phyloP scores from a whole-genome alignment of 352 stramenopile genomes.

The Phytophthora megakarya region DNA sequence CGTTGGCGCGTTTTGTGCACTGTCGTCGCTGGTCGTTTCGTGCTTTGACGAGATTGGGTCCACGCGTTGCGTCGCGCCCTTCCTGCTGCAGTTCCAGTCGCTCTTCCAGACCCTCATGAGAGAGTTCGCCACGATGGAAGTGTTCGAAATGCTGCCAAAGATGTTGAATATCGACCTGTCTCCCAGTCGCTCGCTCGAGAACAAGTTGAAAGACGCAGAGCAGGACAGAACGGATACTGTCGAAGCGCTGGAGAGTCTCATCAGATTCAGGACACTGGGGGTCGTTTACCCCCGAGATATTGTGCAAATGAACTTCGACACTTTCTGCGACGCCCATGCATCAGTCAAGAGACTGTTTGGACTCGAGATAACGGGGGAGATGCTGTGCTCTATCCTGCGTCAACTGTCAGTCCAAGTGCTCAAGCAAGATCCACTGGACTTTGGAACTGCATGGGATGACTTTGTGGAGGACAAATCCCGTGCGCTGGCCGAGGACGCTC shows the following conservation, averaged over 20 bases:
- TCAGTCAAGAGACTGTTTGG: constrained; percentile 72
- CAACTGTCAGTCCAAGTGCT: constrained; percentile 36
- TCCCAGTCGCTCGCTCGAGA: constrained; percentile 27
- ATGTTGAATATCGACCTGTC: constrained; percentile 63
- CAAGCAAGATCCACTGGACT: constrained; percentile 46
- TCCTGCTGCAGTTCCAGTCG: constrained; percentile 47
- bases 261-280: constrained; percentile 45
- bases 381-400: constrained; percentile 50
- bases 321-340: constrained; percentile 41
- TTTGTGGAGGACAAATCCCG: constrained; percentile 61
- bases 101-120: constrained; percentile 50
- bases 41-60: constrained; percentile 42
- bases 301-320: constrained; percentile 30
- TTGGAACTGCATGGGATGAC: constrained; percentile 71
- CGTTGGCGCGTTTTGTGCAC: constrained; percentile 48
- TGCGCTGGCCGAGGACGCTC: constrained; percentile 57
- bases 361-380: constrained; percentile 59
- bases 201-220: constrained; percentile 17
- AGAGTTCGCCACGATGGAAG: constrained; percentile 53
- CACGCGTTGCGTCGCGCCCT: constrained; percentile 18
- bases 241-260: constrained; percentile 37
- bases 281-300: constrained; percentile 23
- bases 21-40: constrained; percentile 73
- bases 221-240: constrained; percentile 2
- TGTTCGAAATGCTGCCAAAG: constrained; percentile 65